Conservation (phyloP, 2,329 filamentous ascomycete species). For the Pseudocercospora cruenta region DNA sequence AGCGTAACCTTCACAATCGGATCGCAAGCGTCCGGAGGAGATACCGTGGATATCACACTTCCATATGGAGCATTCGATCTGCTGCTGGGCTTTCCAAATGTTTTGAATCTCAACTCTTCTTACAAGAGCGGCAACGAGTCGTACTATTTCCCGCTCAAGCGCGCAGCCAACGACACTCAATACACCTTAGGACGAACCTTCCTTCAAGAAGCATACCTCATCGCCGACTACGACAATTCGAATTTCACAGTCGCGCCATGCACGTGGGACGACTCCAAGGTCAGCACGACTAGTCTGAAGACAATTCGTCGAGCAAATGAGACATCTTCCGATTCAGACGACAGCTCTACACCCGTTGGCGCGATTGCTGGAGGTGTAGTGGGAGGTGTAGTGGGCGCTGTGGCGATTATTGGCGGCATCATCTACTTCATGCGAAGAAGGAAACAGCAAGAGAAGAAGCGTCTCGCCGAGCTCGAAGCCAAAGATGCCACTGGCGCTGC, state of each 20-base stretch:
- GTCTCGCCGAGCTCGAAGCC: slow-evolving; percentile 37
- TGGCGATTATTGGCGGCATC: slow-evolving; percentile 33
- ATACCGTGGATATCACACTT: slow-evolving; percentile 40
- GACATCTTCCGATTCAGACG: slow-evolving; percentile 19
- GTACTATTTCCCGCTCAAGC: slow-evolving; percentile 42
- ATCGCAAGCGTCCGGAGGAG: slow-evolving; percentile 28
- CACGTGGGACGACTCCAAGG: slow-evolving; percentile 34
- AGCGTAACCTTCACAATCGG: slow-evolving; percentile 41
- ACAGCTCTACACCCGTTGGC: slow-evolving; percentile 35
- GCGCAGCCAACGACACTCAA: slow-evolving; percentile 39
- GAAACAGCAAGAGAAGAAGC: slow-evolving; percentile 30
- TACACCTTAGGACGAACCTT: slow-evolving; percentile 44
- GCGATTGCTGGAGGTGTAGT: slow-evolving; percentile 42
- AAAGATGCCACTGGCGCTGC: slow-evolving; percentile 26
- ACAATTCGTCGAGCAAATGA: slow-evolving; percentile 36
- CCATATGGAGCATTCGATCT: slow-evolving; percentile 44
- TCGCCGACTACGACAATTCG: slow-evolving; percentile 41
- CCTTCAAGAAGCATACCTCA: slow-evolving; percentile 45
- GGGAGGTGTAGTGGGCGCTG: slow-evolving; percentile 35
- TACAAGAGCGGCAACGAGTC: slow-evolving; percentile 15
- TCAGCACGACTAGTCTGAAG: slow-evolving; percentile 31
- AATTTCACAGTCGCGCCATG: slow-evolving; percentile 44
- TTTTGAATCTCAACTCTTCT: slow-evolving; percentile 32
- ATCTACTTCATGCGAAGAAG: slow-evolving; percentile 36
- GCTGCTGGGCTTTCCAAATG: slow-evolving; percentile 34